Evolutionary conservation across 139 green algal genomes (phyloP).

Genomic region (Astrephomene gubernaculifera): DNA sequence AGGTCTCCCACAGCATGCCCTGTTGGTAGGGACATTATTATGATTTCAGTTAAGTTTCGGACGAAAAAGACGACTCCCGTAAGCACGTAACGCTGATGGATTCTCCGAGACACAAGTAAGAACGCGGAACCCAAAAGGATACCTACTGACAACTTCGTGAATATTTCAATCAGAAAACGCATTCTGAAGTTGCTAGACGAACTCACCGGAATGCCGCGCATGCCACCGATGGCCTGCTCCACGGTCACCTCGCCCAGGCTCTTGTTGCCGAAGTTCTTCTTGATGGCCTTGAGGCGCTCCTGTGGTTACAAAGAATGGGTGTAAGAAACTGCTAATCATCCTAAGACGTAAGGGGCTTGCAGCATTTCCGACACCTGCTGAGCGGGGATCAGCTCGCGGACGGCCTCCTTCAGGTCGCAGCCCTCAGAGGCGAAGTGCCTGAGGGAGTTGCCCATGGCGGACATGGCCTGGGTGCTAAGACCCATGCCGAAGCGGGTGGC

Average conservation of each 20-base stretch:
- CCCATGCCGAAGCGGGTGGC: background rate
- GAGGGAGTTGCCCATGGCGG: background rate
- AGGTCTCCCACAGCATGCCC: constrained; percentile 98
- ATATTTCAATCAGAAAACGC: no score
- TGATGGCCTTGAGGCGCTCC: constrained; percentile 90
- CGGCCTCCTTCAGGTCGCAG: constrained; percentile 64
- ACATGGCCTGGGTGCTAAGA: background rate
- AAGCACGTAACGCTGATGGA: no score
- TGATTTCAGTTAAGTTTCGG: no score
- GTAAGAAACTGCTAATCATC: background rate
- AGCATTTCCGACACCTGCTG: constrained; percentile 66
- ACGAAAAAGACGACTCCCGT: no score
- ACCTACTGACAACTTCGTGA: no score
- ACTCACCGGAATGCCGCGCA: constrained; percentile 94
- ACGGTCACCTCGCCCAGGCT: constrained; percentile 89
- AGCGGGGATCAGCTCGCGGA: constrained; percentile 76
- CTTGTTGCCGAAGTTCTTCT: constrained; percentile 81
- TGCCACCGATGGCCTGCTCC: constrained; percentile 94
- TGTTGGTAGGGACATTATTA: no score
- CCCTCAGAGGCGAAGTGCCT: background rate
- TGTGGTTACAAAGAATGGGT: constrained; percentile 44
- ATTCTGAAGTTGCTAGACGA: no score
- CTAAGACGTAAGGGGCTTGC: background rate
- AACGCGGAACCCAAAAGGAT: no score
- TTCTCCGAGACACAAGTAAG: no score